These are phyloP conservation scores for Blastobotrys serpentis DNA, from an alignment of 1,139 yeast species.

Conservation along the genomic window DNA sequence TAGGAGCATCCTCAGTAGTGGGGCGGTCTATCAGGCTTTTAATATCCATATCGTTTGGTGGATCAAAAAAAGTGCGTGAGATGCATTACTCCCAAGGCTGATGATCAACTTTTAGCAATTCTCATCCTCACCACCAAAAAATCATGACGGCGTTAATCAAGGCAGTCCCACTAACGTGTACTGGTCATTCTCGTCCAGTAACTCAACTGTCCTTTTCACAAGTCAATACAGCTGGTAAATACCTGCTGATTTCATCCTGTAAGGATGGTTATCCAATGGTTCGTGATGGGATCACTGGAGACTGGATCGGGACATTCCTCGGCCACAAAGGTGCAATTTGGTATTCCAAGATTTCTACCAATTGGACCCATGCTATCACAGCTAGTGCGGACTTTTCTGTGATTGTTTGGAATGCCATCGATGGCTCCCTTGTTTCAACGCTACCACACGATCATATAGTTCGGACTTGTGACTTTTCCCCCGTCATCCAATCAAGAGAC, in stretches of 20 bases:
- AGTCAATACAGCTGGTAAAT: slow-evolving; percentile 11
- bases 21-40: slow-evolving; percentile 25
- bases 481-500: slow-evolving; percentile 13
- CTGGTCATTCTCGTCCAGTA: slow-evolving; percentile 44
- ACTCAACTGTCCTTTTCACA: slow-evolving; percentile 38
- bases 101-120: background rate
- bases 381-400: slow-evolving; percentile 42
- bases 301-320: slow-evolving; percentile 42
- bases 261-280: slow-evolving; percentile 44
- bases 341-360: slow-evolving; percentile 37
- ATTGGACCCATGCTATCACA: slow-evolving; percentile 34
- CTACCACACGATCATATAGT: slow-evolving; percentile 39
- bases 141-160: slow-evolving; percentile 24
- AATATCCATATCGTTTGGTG: too few species aligned
- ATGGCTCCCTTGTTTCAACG: slow-evolving; percentile 31
- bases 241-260: slow-evolving; percentile 37
- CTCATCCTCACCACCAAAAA: background rate
- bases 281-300: slow-evolving; percentile 42
- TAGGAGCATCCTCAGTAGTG: slow-evolving; percentile 13
- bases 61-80: too few species aligned
- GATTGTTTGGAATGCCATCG: slow-evolving; percentile 37
- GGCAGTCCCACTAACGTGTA: slow-evolving; percentile 39
- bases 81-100: background rate
- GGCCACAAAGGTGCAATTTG: slow-evolving; percentile 44
- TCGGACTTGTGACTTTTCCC: slow-evolving; percentile 33